Conservation (phyloP, 352 stramenopile genomes). For the Saprolegnia diclina region DNA sequence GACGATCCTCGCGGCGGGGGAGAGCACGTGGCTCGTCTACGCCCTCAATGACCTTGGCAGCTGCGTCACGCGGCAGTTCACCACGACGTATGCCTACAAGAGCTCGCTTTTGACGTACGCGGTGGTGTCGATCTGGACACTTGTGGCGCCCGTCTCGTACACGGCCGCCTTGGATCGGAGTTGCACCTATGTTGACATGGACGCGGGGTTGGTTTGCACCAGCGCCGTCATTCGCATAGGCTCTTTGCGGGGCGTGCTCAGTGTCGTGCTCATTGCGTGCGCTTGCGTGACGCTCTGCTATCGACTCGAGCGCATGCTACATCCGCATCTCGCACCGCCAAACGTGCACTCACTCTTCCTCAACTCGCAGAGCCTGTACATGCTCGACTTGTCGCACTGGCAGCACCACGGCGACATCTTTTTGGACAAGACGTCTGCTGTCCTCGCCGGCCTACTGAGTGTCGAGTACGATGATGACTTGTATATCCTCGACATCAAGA, state of each 20-base stretch:
- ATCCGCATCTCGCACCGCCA: background rate
- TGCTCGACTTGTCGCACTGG: background rate
- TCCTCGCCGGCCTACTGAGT: background rate
- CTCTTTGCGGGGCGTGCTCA: background rate
- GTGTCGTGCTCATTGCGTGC: background rate
- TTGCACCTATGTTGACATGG: slow-evolving; percentile 2
- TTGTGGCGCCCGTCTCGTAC: slow-evolving; percentile 2
- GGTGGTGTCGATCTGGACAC: background rate
- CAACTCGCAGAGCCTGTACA: slow-evolving; percentile 2
- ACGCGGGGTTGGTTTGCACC: background rate
- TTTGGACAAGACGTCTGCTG: slow-evolving; percentile 9
- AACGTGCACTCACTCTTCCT: background rate
- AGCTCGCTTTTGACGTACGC: background rate
- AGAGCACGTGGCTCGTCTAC: slow-evolving; percentile 14
- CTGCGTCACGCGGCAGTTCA: slow-evolving; percentile 1
- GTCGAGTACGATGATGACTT: background rate
- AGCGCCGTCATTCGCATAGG: slow-evolving; percentile 2
- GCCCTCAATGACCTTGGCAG: background rate
- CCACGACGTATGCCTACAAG: background rate
- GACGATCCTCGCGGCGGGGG: slow-evolving; percentile 1
- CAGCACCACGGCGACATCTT: background rate
- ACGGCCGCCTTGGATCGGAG: background rate
- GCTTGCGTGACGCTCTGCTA: slow-evolving; percentile 4
- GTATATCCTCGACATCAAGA: slow-evolving; percentile 17
- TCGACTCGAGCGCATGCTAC: background rate